These are phyloP conservation scores for Scleromitrula shiraiana DNA, from an alignment of 2,329 filamentous ascomycete species.

Conservation along the genomic window DNA sequence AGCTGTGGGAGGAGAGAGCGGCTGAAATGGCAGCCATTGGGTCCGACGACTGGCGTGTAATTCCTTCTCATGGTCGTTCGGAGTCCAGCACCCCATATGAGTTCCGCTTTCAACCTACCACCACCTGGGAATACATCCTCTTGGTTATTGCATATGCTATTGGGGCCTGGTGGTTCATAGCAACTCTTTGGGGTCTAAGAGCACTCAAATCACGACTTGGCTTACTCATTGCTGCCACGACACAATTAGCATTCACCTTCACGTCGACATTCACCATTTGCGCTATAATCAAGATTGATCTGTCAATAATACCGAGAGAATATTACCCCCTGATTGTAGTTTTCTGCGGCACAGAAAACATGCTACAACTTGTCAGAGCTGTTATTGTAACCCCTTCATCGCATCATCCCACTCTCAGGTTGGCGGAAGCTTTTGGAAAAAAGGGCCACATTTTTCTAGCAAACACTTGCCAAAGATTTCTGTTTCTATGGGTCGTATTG, in stretches of 20 bases:
- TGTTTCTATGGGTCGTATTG: constrained; percentile 58
- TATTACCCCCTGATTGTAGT: constrained; percentile 72
- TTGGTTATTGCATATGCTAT: constrained; percentile 58
- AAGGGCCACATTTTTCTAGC: constrained; percentile 63
- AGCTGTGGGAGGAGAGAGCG: constrained; percentile 56
- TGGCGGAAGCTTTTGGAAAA: constrained; percentile 66
- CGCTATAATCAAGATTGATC: constrained; percentile 64
- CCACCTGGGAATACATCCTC: constrained; percentile 53
- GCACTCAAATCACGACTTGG: constrained; percentile 71
- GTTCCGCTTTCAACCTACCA: constrained; percentile 71
- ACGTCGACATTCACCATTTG: constrained; percentile 75
- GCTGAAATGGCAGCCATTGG: constrained; percentile 43
- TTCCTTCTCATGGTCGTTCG: constrained; percentile 49
- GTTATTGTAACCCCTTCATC: constrained; percentile 65
- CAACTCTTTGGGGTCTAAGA: constrained; percentile 59
- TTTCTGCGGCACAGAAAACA: constrained; percentile 67
- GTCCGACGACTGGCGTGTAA: constrained; percentile 52
- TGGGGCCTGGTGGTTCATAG: constrained; percentile 55
- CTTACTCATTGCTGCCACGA: constrained; percentile 60
- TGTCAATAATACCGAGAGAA: constrained; percentile 65
- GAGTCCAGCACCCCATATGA: constrained; percentile 59
- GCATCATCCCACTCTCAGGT: constrained; percentile 58
- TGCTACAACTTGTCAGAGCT: constrained; percentile 69
- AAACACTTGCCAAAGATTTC: constrained; percentile 60
- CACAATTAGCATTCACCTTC: constrained; percentile 64